Conservation (phyloP, 345 rosid species). For the Pugionium cornutum region DNA sequence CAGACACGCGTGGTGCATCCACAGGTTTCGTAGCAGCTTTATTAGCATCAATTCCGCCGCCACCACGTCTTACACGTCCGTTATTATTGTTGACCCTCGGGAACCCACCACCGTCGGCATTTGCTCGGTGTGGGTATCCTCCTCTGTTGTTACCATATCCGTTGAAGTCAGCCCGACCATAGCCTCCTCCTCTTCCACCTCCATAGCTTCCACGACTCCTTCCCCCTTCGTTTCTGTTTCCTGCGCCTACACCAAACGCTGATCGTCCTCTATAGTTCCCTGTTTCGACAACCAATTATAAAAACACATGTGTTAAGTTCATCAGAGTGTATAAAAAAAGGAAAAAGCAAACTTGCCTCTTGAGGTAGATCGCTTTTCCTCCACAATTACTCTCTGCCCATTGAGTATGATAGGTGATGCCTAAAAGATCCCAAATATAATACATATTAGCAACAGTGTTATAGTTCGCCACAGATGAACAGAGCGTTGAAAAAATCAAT, state of each 20-base stretch:
- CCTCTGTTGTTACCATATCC: constrained; percentile 78
- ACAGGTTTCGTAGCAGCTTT: constrained; percentile 30
- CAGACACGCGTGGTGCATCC: constrained; percentile 33
- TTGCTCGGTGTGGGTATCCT: constrained; percentile 66
- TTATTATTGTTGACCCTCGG: constrained; percentile 23
- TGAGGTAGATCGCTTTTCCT: constrained; percentile 84
- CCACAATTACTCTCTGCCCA: constrained; percentile 75
- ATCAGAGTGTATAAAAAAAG: constrained; percentile 9
- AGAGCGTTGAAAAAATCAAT: background rate
- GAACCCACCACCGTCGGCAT: constrained; percentile 47
- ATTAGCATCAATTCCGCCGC: constrained; percentile 32
- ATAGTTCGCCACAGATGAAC: background rate
- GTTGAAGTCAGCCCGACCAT: constrained; percentile 56
- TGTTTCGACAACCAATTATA: constrained; percentile 38
- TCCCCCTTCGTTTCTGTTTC: constrained; percentile 69
- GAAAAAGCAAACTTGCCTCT: constrained; percentile 63
- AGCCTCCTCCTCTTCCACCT: constrained; percentile 60
- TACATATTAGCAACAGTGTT: constrained; percentile 1
- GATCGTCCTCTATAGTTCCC: constrained; percentile 68
- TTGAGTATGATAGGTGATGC: constrained; percentile 81
- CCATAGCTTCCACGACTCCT: constrained; percentile 76
- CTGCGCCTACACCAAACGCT: constrained; percentile 49
- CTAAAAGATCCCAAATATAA: constrained; percentile 40
- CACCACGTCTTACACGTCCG: constrained; percentile 38
- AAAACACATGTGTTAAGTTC: background rate